These are phyloP conservation scores for Boletus reticulatus DNA, from an alignment of 768 basidiomycete species.

Conservation along the genomic window DNA sequence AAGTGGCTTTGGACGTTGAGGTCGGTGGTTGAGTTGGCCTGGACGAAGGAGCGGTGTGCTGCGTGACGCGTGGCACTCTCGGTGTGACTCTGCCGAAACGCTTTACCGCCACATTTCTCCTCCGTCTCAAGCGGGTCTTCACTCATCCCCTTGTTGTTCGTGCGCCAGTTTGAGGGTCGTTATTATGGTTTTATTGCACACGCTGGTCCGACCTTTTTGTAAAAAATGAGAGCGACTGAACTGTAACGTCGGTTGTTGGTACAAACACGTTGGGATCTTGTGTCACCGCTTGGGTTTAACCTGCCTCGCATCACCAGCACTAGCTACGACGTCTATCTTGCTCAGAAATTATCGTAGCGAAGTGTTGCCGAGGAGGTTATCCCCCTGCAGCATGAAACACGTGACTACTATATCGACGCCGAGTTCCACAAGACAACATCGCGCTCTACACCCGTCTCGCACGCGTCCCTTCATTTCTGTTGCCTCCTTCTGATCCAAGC, in stretches of 20 bases:
- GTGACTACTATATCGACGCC: too few relatives aligned
- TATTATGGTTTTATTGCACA: neutral
- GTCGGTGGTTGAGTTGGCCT: slow-evolving; percentile 30
- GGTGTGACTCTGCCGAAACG: slow-evolving; percentile 28
- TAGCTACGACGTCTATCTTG: too few relatives aligned
- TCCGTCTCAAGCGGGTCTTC: slow-evolving; percentile 2
- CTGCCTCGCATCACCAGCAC: too few relatives aligned
- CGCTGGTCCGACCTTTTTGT: neutral
- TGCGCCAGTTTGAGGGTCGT: neutral
- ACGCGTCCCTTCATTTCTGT: slow-evolving; percentile 5
- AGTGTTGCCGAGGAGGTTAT: too few relatives aligned
- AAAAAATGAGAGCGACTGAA: too few relatives aligned
- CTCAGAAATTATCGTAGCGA: too few relatives aligned
- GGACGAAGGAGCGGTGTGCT: slow-evolving; percentile 33
- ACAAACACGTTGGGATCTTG: neutral
- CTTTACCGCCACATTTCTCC: slow-evolving; percentile 23
- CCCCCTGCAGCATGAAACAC: too few relatives aligned
- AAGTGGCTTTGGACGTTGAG: slow-evolving; percentile 29
- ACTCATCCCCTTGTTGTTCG: too few relatives aligned
- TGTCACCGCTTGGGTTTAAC: neutral
- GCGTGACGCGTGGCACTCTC: slow-evolving; percentile 32
- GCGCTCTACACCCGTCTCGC: too few relatives aligned
- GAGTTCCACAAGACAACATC: too few relatives aligned
- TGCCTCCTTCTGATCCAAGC: neutral
- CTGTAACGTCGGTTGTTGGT: neutral